Percentiles rank a stretch among this genome's conserved stretches.
Evolutionary conservation across 75 land plant genomes (phyloP).

Genomic region (Picea sitchensis): DNA sequence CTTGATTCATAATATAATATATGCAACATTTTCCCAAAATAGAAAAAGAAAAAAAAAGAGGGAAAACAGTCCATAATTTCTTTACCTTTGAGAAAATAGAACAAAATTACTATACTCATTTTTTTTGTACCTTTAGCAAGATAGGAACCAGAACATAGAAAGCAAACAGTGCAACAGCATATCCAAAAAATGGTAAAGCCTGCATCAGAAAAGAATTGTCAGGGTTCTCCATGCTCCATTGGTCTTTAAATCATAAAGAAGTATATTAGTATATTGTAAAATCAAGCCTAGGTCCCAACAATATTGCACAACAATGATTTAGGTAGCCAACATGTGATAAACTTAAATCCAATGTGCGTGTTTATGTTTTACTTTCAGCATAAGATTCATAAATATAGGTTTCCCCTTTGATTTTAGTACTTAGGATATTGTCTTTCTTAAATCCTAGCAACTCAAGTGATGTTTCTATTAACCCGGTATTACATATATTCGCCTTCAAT

Average conservation of each 20-base stretch:
- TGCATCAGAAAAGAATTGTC: slow-evolving; percentile 29
- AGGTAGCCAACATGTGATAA: not conserved
- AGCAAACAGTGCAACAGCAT: slow-evolving; percentile 61
- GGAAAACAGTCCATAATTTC: not conserved
- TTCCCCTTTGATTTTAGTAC: not conserved
- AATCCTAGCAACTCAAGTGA: not conserved
- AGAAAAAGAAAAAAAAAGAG: no score
- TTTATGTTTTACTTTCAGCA: not conserved
- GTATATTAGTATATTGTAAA: not conserved
- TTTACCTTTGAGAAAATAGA: not conserved
- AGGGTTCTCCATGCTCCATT: not conserved
- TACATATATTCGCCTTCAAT: not conserved
- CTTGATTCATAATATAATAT: no score
- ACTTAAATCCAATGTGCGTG: not conserved
- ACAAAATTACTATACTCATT: not conserved
- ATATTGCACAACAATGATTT: not conserved
- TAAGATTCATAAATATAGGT: not conserved
- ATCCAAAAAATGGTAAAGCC: slow-evolving; percentile 80
- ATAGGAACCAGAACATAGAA: slow-evolving; percentile 79
- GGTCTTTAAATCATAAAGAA: not conserved
- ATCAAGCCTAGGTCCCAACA: not conserved
- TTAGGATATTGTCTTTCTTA: not conserved
- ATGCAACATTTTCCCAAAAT: no score
- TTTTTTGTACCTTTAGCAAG: slow-evolving; percentile 61
- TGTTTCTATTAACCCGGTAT: not conserved